A percentile compares a stretch with the other conserved stretches of the same genome.
phyloP scores from a whole-genome alignment of 768 basidiomycete species.

The Paxillus ammoniavirescens region DNA sequence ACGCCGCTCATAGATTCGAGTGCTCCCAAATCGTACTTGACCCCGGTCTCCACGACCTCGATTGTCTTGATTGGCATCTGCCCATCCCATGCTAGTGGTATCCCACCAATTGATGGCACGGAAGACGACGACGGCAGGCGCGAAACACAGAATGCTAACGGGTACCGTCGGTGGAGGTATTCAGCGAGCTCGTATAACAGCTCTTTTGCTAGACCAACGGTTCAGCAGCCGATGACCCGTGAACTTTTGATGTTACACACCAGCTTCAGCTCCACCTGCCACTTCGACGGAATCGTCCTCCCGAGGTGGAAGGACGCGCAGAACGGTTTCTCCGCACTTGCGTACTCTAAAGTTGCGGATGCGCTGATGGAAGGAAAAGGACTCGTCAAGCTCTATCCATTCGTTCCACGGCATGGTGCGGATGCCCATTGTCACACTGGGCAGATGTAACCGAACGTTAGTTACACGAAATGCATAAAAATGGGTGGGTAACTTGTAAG shows the following conservation, averaged over 20 bases:
- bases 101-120: slow-evolving; percentile 19
- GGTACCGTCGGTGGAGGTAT: slow-evolving; percentile 66
- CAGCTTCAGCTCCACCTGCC: slow-evolving; percentile 33
- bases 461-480: neutral
- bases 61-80: slow-evolving; percentile 52
- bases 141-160: slow-evolving; percentile 51
- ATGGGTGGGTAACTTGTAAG: neutral
- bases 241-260: slow-evolving; percentile 10
- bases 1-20: slow-evolving; percentile 24
- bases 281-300: slow-evolving; percentile 41
- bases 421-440: slow-evolving; percentile 72
- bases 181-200: slow-evolving; percentile 68
- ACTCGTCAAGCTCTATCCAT: slow-evolving; percentile 75
- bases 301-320: slow-evolving; percentile 45
- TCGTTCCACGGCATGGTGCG: slow-evolving; percentile 68
- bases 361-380: slow-evolving; percentile 53
- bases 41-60: slow-evolving; percentile 48
- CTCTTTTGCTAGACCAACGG: slow-evolving; percentile 50
- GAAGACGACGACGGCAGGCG: slow-evolving; percentile 30
- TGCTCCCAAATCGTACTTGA: slow-evolving; percentile 51
- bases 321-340: slow-evolving; percentile 46
- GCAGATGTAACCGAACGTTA: neutral
- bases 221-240: neutral
- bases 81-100: slow-evolving; percentile 40
- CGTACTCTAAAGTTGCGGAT: slow-evolving; percentile 56